Base-by-base conservation (phyloP, 1,284 basidiomycete genomes). In the Melanopsichium pennsylvanicum region DNA sequence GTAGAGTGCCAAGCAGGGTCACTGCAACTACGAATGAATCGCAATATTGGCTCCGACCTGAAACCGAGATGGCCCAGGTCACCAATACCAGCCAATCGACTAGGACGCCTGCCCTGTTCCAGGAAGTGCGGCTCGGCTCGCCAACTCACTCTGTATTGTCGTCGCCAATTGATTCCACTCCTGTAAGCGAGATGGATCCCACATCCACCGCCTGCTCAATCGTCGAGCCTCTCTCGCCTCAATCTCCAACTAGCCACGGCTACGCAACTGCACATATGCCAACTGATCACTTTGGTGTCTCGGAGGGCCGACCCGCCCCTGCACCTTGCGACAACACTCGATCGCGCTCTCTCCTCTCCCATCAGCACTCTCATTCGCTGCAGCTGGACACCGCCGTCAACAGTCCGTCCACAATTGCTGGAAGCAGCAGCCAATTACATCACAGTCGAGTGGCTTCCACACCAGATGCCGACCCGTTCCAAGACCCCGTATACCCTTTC, bases 21-120 rank as follows among this genome's bases (percentile, higher is more conserved):
- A 59, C 61, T 18, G 45, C 55, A 16, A 49, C 61, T 32, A 64
- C 61, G 13, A 43, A 49, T 32, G 61, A 64, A 32, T 64, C 61
- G 12, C 61, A 64, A 22, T 64, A 48, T 41, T 64, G 61, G 61
- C 42, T 64, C 15, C 54, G 44, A 35, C 35, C 61, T 19, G 41
- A 49, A n/a, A 44, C 54, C 5, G 42, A 40, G 7, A 23, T 46
- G 42, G 29, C 48, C 1, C 54, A 43, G 3, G 27, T 25, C 26
- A 16, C 31, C 7, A 19, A 40, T 22, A 44, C 34, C 10, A 48
- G 44, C 15, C 54, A 37, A 18, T 44, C 54, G 2, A 38, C n/a
- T 38, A 57, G 52, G 18, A 38, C 43, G 9, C 60, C 47, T 16
- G 59, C 59, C 11, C 26, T 62, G n/a, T 62, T 56, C 21, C 59